A percentile compares a stretch with the other conserved stretches of the same genome.
These are phyloP conservation scores for Penicillium argentinense DNA, from an alignment of 495 filamentous ascomycete species.

Conservation along the genomic window DNA sequence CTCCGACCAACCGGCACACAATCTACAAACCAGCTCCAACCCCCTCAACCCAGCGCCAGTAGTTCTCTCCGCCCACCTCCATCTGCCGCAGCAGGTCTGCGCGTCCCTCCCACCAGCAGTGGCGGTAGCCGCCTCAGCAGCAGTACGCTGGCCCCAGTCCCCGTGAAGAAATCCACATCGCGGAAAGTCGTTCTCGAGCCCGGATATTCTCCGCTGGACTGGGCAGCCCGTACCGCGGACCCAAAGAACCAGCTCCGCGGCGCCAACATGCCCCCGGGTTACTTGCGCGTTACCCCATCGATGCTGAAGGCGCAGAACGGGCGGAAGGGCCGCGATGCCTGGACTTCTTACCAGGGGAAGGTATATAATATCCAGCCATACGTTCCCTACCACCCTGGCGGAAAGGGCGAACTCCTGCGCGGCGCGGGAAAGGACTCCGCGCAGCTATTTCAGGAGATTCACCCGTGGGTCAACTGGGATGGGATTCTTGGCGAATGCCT, in stretches of 20 bases:
- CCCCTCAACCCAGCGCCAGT: conserved; percentile 13
- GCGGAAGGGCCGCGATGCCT: conserved; percentile 78
- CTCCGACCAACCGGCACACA: conserved; percentile 22
- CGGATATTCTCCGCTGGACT: conserved; percentile 91
- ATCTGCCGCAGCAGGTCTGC: conserved; percentile 36
- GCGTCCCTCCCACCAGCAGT: conserved; percentile 22
- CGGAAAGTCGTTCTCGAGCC: conserved; percentile 74
- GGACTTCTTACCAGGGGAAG: conserved; percentile 80
- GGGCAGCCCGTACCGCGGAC: conserved; percentile 73
- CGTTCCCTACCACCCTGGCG: conserved; percentile 86
- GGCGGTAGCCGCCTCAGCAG: conserved; percentile 29
- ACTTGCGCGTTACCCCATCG: conserved; percentile 72
- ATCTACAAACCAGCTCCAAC: conserved; percentile 15
- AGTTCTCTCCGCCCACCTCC: conserved; percentile 31
- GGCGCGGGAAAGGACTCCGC: conserved; percentile 69
- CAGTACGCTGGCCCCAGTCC: conserved; percentile 38
- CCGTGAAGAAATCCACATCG: conserved; percentile 37
- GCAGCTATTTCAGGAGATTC: conserved; percentile 84
- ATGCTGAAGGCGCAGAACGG: conserved; percentile 74
- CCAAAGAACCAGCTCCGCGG: conserved; percentile 68
- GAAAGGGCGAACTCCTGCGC: conserved; percentile 79
- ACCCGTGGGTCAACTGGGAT: conserved; percentile 99
- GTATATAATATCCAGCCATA: conserved; percentile 96
- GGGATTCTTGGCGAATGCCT: conserved; percentile 85
- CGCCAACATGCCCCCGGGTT: conserved; percentile 48